A percentile compares a stretch with the other conserved stretches of the same genome.
Evolutionary conservation across 768 basidiomycete species (phyloP).

Genomic region (Boletus coccyginus): DNA sequence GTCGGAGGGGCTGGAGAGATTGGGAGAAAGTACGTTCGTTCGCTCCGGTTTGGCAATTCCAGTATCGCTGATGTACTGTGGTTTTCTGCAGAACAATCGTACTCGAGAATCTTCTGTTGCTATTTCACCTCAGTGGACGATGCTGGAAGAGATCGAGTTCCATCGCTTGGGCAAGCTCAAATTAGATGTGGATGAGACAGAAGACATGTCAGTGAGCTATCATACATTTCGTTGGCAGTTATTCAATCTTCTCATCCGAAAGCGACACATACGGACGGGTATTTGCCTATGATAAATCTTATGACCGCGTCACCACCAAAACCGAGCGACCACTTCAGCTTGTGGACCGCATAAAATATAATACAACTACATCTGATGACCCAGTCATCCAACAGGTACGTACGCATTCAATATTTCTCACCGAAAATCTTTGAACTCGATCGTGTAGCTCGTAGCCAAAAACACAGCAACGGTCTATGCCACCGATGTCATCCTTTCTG

Average conservation of each 20-base stretch:
- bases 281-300: conserved; percentile 90
- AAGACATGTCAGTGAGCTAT: conserved; percentile 69
- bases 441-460: conserved; percentile 69
- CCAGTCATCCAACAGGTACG: conserved; percentile 89
- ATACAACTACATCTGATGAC: conserved; percentile 96
- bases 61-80: conserved; percentile 2
- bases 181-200: conserved; percentile 91
- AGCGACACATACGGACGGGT: conserved; percentile 89
- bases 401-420: neutral
- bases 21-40: conserved; percentile 79
- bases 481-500: conserved; percentile 92
- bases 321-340: conserved; percentile 87
- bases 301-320: conserved; percentile 94
- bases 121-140: conserved; percentile 89
- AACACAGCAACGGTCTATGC: conserved; percentile 86
- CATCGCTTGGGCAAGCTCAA: conserved; percentile 86
- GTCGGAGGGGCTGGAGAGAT: conserved; percentile 79
- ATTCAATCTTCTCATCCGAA: conserved; percentile 8
- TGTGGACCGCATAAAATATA: conserved; percentile 94
- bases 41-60: neutral
- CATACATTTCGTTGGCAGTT: neutral
- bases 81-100: conserved; percentile 59
- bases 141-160: conserved; percentile 98
- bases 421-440: conserved; percentile 3
- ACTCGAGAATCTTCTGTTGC: conserved; percentile 91